A percentile compares a stretch with the other conserved stretches of the same genome.
Evolutionary conservation across 2,329 filamentous ascomycete genomes (phyloP).

Genomic region (Hypoxylon sp.): DNA sequence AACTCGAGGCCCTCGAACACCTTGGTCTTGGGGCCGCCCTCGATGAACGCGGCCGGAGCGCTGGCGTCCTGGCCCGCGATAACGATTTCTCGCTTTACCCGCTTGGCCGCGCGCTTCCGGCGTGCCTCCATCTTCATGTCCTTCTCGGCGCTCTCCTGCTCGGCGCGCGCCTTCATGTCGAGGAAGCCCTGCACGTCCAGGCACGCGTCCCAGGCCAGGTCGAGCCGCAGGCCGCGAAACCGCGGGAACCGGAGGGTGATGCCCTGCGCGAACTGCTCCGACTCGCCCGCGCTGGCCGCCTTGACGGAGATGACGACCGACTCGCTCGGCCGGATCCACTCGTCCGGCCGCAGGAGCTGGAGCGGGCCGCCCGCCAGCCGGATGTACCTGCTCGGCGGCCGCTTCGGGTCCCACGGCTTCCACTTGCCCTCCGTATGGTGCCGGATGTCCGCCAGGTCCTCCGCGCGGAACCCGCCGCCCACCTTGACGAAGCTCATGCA

Average conservation of each 20-base stretch:
- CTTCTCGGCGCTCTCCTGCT: slow-evolving; percentile 78
- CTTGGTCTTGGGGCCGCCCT: slow-evolving; percentile 67
- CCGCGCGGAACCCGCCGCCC: slow-evolving; percentile 87
- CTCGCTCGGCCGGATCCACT: slow-evolving; percentile 92
- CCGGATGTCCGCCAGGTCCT: slow-evolving; percentile 85
- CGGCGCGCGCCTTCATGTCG: slow-evolving; percentile 74
- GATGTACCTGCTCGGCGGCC: slow-evolving; percentile 81
- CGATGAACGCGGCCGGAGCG: slow-evolving; percentile 58
- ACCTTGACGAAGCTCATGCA: slow-evolving; percentile 98
- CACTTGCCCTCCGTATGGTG: slow-evolving; percentile 93
- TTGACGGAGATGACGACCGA: slow-evolving; percentile 91
- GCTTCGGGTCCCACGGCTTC: slow-evolving; percentile 83
- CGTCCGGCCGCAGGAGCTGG: slow-evolving; percentile 84
- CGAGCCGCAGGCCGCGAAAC: slow-evolving; percentile 83
- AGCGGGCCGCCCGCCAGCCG: slow-evolving; percentile 80
- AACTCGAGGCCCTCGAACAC: slow-evolving; percentile 83
- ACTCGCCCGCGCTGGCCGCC: slow-evolving; percentile 79
- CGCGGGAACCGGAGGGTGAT: slow-evolving; percentile 90
- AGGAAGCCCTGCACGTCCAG: slow-evolving; percentile 83
- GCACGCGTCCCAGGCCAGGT: slow-evolving; percentile 85
- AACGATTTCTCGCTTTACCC: slow-evolving; percentile 74
- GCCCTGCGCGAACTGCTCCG: slow-evolving; percentile 80
- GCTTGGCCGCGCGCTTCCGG: slow-evolving; percentile 66
- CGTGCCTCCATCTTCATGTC: slow-evolving; percentile 81
- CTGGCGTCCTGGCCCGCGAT: slow-evolving; percentile 77